phyloP scores from a whole-genome alignment of 2,329 filamentous ascomycete genomes.

The Clarireedia homoeocarpa region DNA sequence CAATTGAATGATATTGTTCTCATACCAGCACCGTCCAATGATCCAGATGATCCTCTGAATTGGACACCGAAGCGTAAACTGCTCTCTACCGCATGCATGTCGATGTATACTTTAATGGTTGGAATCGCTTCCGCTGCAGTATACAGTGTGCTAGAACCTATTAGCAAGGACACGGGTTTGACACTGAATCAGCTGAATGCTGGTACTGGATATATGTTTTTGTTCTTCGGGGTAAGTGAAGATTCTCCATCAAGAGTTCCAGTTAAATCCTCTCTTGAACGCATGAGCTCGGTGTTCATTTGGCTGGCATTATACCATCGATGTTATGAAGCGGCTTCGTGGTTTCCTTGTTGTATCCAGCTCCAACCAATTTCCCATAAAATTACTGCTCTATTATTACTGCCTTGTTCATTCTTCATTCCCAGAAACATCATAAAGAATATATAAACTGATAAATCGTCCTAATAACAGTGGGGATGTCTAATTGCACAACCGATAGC shows the following conservation, averaged over 20 bases:
- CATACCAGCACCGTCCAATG: conserved; percentile 28
- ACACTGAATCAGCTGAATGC: conserved; percentile 37
- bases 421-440: no score
- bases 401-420: no score
- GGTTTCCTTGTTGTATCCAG: no score
- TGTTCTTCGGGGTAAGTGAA: conserved; percentile 25
- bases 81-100: conserved; percentile 22
- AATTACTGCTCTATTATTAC: no score
- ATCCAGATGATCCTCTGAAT: conserved; percentile 35
- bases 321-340: no score
- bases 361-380: no score
- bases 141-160: conserved; percentile 42
- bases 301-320: no score
- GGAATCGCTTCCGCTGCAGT: conserved; percentile 41
- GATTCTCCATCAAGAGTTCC: not conserved
- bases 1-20: conserved; percentile 27
- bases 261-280: no score
- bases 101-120: conserved; percentile 39
- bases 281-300: no score
- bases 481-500: conserved; percentile 46
- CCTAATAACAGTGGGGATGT: conserved; percentile 41
- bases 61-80: conserved; percentile 31
- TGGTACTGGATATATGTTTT: conserved; percentile 45
- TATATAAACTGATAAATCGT: not conserved
- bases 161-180: conserved; percentile 39